Conservation (phyloP, 345 rosid species). For the Murraya koenigii region DNA sequence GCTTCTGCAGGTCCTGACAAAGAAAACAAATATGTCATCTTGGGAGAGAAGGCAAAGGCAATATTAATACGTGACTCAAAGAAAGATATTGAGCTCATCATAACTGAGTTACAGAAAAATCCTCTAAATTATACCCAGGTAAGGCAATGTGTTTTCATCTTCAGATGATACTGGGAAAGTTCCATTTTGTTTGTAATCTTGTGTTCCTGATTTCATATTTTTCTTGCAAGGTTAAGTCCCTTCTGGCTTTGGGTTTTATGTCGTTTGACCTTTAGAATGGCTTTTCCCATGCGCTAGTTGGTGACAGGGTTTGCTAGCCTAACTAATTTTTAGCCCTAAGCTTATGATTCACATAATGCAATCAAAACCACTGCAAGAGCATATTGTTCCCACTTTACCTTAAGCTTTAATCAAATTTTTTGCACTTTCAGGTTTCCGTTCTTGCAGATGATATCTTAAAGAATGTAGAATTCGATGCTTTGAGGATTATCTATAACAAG, state of each 20-base stretch:
- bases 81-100: constrained; percentile 52
- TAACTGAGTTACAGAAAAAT: constrained; percentile 81
- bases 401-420: neutral
- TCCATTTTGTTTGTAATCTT: neutral
- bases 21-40: constrained; percentile 68
- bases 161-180: neutral
- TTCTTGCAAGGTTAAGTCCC: neutral
- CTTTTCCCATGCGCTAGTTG: neutral
- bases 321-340: neutral
- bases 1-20: constrained; percentile 74
- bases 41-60: constrained; percentile 94
- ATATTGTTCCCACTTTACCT: neutral
- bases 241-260: neutral
- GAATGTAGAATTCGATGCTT: constrained; percentile 87
- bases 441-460: constrained; percentile 95
- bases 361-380: neutral
- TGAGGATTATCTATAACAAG: constrained; percentile 89
- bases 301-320: neutral
- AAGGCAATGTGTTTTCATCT: constrained; percentile 7
- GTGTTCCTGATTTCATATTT: no score
- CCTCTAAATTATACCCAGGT: constrained; percentile 97
- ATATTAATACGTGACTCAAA: constrained; percentile 84
- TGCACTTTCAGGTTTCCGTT: constrained; percentile 70
- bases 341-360: neutral
- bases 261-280: neutral